These are phyloP conservation scores for Gossypium laxum DNA, from an alignment of 441 rosid genomes.

Conservation along the genomic window DNA sequence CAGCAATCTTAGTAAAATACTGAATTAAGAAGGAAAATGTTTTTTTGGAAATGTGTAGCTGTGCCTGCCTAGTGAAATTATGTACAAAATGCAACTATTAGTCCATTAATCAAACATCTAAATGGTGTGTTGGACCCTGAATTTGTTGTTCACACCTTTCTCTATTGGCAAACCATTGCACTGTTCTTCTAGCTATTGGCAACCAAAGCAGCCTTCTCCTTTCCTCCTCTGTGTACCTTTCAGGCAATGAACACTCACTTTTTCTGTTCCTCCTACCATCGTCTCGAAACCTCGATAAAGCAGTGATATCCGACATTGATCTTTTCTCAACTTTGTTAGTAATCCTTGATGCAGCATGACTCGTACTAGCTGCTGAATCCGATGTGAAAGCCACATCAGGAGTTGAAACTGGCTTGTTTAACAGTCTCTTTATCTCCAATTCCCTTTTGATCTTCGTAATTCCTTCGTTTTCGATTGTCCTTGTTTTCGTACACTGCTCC, in stretches of 20 bases:
- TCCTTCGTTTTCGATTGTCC: conserved; percentile 20
- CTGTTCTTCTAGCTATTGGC: conserved; percentile 71
- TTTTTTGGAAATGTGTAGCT: not conserved
- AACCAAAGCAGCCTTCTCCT: conserved; percentile 63
- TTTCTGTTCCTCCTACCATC: conserved; percentile 19
- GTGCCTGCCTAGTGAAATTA: not conserved
- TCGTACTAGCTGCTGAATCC: conserved; percentile 12
- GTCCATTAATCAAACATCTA: conserved; percentile 12
- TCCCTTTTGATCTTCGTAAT: conserved; percentile 41
- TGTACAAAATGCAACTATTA: not conserved
- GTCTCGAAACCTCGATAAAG: conserved; percentile 41
- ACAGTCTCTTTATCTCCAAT: conserved; percentile 41
- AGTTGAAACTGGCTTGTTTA: conserved; percentile 11
- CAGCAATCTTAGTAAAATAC: not conserved
- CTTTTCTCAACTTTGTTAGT: conserved; percentile 33
- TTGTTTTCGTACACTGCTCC: not conserved
- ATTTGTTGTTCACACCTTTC: conserved; percentile 33
- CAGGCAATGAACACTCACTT: conserved; percentile 24
- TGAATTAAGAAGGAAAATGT: not conserved
- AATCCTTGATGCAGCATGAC: conserved; percentile 21
- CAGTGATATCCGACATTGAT: conserved; percentile 72
- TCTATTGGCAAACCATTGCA: conserved; percentile 73
- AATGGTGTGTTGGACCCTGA: conserved; percentile 25
- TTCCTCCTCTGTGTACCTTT: conserved; percentile 32
- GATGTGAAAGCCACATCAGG: conserved; percentile 23